Evolutionary conservation across 176 grass and related monocot genomes (phyloP).

Genomic region (Metroxylon sagu): DNA sequence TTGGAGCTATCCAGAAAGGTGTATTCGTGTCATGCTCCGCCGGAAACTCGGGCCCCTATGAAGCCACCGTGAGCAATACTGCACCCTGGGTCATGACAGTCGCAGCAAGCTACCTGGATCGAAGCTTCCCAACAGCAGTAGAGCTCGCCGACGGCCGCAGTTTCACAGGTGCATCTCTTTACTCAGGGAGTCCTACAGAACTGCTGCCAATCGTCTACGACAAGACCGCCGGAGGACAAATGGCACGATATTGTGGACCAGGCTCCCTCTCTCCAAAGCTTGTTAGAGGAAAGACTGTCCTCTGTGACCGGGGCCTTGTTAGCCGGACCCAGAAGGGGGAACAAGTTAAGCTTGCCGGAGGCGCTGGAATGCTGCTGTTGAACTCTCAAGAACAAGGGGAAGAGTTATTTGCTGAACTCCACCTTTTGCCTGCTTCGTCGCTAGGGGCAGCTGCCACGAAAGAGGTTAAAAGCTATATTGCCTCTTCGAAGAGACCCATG

Average conservation of each 20-base stretch:
- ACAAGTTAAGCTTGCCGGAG: constrained; percentile 10
- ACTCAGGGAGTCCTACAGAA: not conserved
- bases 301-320: constrained; percentile 1
- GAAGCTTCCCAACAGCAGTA: constrained; percentile 2
- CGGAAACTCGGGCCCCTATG: constrained; percentile 5
- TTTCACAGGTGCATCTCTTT: constrained; percentile 3
- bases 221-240: not conserved
- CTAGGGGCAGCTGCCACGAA: not conserved
- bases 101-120: constrained; percentile 5
- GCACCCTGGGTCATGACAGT: constrained; percentile 21
- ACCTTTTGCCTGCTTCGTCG: constrained; percentile 6
- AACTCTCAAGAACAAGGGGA: not conserved
- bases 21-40: constrained; percentile 15
- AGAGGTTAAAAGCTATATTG: constrained; percentile 1
- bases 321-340: not conserved
- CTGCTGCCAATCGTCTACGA: not conserved
- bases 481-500: not conserved
- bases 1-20: constrained; percentile 6
- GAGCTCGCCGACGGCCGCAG: not conserved
- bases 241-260: not conserved
- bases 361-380: constrained; percentile 2
- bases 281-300: constrained; percentile 7
- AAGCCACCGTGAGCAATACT: not conserved
- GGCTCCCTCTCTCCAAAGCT: not conserved
- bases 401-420: not conserved